phyloP scores from a whole-genome alignment of 2,329 filamentous ascomycete species.

The Ceratocystis cubensis region DNA sequence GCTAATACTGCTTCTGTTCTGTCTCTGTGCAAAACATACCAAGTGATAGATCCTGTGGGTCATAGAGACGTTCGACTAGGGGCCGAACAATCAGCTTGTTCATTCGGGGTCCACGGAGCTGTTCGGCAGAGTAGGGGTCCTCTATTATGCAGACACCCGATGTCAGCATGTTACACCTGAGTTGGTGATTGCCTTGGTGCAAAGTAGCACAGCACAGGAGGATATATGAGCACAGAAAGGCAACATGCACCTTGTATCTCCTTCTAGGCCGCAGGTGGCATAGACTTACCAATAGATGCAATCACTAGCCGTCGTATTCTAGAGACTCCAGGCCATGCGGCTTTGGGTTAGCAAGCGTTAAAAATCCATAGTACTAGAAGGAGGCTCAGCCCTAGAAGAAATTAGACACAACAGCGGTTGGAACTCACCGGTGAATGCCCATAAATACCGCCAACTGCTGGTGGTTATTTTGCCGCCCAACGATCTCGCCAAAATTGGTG shows the following conservation, averaged over 20 bases:
- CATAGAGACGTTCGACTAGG: conserved; percentile 51
- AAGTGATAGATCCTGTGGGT: conserved; percentile 48
- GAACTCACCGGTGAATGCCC: conserved; percentile 22
- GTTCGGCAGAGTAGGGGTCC: conserved; percentile 36
- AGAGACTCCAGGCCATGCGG: neutral
- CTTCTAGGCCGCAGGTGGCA: neutral
- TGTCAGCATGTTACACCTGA: neutral
- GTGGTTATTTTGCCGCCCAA: conserved; percentile 8
- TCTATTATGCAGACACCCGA: conserved; percentile 23
- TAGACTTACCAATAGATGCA: conserved; percentile 22
- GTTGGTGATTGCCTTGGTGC: neutral
- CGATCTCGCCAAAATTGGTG: conserved; percentile 19
- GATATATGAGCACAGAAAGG: neutral
- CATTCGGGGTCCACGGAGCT: conserved; percentile 52
- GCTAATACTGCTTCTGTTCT: neutral
- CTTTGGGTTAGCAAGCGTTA: neutral
- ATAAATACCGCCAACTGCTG: conserved; percentile 20
- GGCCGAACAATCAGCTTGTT: conserved; percentile 51
- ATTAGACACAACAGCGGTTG: neutral
- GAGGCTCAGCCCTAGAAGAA: too few species aligned
- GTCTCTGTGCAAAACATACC: conserved; percentile 29
- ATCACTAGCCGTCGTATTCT: conserved; percentile 22
- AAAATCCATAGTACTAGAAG: neutral
- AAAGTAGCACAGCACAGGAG: neutral
- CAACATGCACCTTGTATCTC: neutral